Percentiles rank a stretch among this genome's conserved stretches.
These are phyloP conservation scores for Cetradonia linearis DNA, from an alignment of 495 filamentous ascomycete genomes.

Conservation along the genomic window DNA sequence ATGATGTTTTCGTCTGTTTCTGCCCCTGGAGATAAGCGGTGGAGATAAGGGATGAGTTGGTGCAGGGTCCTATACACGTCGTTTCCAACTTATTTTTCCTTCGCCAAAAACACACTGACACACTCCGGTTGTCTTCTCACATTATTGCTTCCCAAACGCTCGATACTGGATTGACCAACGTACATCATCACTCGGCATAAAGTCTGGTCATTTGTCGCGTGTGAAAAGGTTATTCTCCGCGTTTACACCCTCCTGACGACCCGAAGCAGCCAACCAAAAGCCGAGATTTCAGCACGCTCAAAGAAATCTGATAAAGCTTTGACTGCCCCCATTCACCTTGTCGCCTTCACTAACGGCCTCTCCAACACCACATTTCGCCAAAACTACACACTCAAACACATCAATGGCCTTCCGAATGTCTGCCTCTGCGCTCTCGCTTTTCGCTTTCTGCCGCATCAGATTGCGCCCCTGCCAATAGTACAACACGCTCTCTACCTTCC, in stretches of 20 bases:
- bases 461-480: constrained; percentile 12
- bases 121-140: no score
- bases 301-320: constrained; percentile 3
- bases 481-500: not conserved
- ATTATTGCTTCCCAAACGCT: no score
- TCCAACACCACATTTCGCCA: not conserved
- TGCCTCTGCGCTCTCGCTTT: constrained; percentile 4
- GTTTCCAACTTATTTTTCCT: no score
- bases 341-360: not conserved
- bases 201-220: not conserved
- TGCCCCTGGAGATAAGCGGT: no score
- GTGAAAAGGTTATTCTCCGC: not conserved
- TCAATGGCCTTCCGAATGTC: constrained; percentile 7
- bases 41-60: no score
- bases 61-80: no score
- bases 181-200: not conserved
- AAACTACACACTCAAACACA: not conserved
- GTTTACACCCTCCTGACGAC: not conserved
- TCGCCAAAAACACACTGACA: no score
- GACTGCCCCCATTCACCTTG: not conserved
- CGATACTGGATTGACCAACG: not conserved
- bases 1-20: no score
- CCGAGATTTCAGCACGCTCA: constrained; percentile 10
- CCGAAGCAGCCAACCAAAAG: constrained; percentile 13
- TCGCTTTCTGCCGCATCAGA: constrained; percentile 14